Evolutionary conservation across 1,139 yeast genomes (phyloP).

Genomic region (Debaryomycetaceae sp.): DNA sequence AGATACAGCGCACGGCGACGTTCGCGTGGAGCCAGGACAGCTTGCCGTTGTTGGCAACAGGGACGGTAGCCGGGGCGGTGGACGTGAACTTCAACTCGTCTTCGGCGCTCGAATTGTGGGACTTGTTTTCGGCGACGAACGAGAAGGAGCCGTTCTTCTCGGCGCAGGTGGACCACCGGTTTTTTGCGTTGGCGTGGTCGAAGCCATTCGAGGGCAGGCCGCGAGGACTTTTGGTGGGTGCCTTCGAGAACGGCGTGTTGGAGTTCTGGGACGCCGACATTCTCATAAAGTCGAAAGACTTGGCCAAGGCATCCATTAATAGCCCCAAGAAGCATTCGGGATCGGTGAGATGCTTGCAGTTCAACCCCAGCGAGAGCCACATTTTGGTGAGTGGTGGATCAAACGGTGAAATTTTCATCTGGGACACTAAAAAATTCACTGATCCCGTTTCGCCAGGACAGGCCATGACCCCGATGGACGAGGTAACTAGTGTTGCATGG

Average conservation of each 20-base stretch:
- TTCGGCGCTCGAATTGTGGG: constrained; percentile 77
- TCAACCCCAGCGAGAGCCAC: constrained; percentile 71
- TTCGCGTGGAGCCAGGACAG: constrained; percentile 90
- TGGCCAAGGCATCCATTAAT: constrained; percentile 41
- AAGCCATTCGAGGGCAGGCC: constrained; percentile 52
- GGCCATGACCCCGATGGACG: constrained; percentile 80
- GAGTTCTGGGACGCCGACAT: constrained; percentile 70
- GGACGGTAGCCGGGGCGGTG: constrained; percentile 92
- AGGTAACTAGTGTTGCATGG: constrained; percentile 84
- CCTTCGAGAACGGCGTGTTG: constrained; percentile 77
- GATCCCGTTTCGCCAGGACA: constrained; percentile 73
- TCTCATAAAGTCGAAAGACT: constrained; percentile 36
- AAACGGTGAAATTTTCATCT: constrained; percentile 80
- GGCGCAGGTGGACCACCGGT: constrained; percentile 56
- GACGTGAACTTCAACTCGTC: constrained; percentile 82
- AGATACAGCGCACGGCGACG: constrained; percentile 81
- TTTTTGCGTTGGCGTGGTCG: constrained; percentile 88
- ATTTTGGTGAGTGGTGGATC: constrained; percentile 84
- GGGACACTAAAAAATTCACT: constrained; percentile 72
- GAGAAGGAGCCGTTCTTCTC: constrained; percentile 46
- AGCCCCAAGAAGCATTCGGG: constrained; percentile 63
- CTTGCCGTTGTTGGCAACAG: constrained; percentile 78
- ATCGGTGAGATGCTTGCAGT: constrained; percentile 68
- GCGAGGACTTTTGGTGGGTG: constrained; percentile 76
- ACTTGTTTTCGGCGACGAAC: constrained; percentile 49